Evolutionary conservation across 768 basidiomycete genomes (phyloP), one percentile per base, ranked within the genome.

Genomic region (Xanthoconium purpureum): DNA sequence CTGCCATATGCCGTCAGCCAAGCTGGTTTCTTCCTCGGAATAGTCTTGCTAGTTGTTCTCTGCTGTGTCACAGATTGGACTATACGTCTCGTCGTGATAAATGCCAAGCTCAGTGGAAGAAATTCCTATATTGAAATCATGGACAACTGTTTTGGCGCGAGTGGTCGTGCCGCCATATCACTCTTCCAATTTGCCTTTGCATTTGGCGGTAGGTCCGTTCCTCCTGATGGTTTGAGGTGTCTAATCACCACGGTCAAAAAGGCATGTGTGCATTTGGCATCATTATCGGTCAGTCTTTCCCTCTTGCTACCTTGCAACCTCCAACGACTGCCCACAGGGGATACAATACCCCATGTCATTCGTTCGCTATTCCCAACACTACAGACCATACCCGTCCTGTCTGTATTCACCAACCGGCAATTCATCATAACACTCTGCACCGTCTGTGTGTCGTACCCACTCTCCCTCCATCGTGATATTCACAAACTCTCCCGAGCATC

Each of bases 191-290:
- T 99, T 68, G 79, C 94, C 5, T 98, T 99, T 68, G 97, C 97
- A 9, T 97, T 97, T 61, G 97, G 97, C 65, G 95, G 94, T 87
- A 65, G 50, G 83, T 57, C 44, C 12, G 17, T 43, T 47, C 32
- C 36, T 54, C 29, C n/a, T 15, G 39, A 17, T 10, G 18, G 5
- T 10, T 42, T 38, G 17, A 24, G 17, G 45, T 48, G 43, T 52
- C 54, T 64, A n/a, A 62, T 43, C 40, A 35, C 3, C n/a, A 24
- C 57, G 30, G 12, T 32, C 14, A 38, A 55, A 38, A 55, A 91
- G 91, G 96, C 42, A 98, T 98, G 94, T 96, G 94, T 62, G 96
- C 96, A 0, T 98, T 98, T 70, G 92, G 94, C 30, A 96, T 98
- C 64, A 98, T 98, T 63, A 93, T 97, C 52, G 87, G 78, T 80